Base-by-base conservation (phyloP, 768 basidiomycete species). In the Leccinum imitatum region DNA sequence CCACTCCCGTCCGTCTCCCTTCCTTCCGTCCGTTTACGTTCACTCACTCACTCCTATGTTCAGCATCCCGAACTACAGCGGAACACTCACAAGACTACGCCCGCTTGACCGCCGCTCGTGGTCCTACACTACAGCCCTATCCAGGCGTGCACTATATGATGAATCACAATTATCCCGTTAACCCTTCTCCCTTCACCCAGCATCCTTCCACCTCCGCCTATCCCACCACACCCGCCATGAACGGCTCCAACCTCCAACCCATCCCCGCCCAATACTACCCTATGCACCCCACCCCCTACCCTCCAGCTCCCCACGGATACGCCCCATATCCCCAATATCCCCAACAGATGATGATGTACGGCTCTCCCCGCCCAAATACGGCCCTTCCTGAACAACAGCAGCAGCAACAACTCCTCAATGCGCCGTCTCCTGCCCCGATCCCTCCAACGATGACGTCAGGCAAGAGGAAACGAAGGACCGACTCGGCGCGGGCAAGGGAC, bases 321-420 rank as follows among this genome's bases (percentile, higher is more conserved):
- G 77, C 84, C 1, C 81, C 85, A 59, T 89, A 89, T 72, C 79
- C 83, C 27, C 85, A 82, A 59, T 79, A 79, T 68, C 62, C 74
- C 8, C 76, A 79, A 56, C 85, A 86, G 60, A 84, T 89, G 82
- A 81, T 89, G 78, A 84, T 90, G 81, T 90, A 89, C 65, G 79
- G 81, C 8, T 65, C 75, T 33, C 75, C 79, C 13, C 77, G 73
- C 25, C 71, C 76, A 5, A 77, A 69, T 8, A 75, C 71, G 4
- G 58, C 62, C 74, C 62, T 74, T 62, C 78, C 76, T 46, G 78
- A 73, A 67, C 69, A 69, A 31, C 66, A 65, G 13, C 74, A 46
- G 64, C 67, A 61, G 59, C 73, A 61, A 48, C 76, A 50, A 33
- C 60, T 77, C 17, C 71, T 77, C 15, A 75, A 69, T 46, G 63